Evolutionary conservation across 345 rosid genomes (phyloP).

Genomic region (Rubroshorea leprosula): DNA sequence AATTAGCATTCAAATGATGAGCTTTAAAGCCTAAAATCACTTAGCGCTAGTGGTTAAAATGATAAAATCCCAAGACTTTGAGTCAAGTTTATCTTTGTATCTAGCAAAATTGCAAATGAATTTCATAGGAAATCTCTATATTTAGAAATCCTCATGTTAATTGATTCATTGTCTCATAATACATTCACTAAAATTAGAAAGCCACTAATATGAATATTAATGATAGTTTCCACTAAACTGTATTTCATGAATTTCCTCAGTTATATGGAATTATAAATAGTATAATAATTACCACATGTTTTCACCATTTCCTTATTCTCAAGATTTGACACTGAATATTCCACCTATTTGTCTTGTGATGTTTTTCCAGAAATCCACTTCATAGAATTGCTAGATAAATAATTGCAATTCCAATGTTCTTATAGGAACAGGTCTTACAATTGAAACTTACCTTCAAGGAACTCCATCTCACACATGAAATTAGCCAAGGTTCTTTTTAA

Average conservation of each 20-base stretch:
- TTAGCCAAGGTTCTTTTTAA: neutral
- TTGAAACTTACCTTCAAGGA: too few relatives aligned
- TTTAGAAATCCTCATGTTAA: neutral
- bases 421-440: too few relatives aligned
- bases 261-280: too few relatives aligned
- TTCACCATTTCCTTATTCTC: too few relatives aligned
- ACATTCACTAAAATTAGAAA: neutral
- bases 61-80: neutral
- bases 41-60: conserved; percentile 9
- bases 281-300: too few relatives aligned
- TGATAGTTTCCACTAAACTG: neutral
- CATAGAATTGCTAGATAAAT: too few relatives aligned
- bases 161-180: neutral
- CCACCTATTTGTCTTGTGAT: too few relatives aligned
- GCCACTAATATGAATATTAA: neutral
- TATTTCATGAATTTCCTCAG: neutral
- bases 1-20: conserved; percentile 16
- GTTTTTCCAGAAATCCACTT: too few relatives aligned
- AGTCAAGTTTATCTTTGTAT: neutral
- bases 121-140: neutral
- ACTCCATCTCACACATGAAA: neutral
- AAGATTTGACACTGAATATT: too few relatives aligned
- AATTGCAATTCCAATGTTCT: too few relatives aligned
- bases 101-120: neutral
- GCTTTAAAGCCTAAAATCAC: conserved; percentile 7